These are phyloP conservation scores for Xylariomycetidae sp. DNA, from an alignment of 2,329 filamentous ascomycete genomes.

Conservation along the genomic window DNA sequence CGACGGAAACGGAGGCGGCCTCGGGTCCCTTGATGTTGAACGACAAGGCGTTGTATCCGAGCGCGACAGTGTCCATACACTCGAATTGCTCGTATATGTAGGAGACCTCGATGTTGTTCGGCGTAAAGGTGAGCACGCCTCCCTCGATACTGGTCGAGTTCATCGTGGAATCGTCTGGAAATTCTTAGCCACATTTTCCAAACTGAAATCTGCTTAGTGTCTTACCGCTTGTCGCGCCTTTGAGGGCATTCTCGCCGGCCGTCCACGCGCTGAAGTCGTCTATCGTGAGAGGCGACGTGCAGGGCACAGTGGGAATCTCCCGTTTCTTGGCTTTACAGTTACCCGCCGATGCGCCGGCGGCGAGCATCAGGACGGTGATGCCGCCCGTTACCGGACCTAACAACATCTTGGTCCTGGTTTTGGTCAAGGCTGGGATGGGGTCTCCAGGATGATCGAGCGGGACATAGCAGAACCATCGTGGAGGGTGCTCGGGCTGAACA, in stretches of 20 bases:
- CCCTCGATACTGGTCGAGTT: slow-evolving; percentile 15
- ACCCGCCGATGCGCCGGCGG: slow-evolving; percentile 13
- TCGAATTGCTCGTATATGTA: slow-evolving; percentile 25
- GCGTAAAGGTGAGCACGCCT: slow-evolving; percentile 21
- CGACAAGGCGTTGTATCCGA: slow-evolving; percentile 19
- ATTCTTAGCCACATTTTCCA: slow-evolving; percentile 2
- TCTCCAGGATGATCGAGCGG: slow-evolving; percentile 12
- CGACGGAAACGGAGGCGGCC: slow-evolving; percentile 24
- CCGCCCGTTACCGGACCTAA: slow-evolving; percentile 14
- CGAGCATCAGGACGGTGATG: slow-evolving; percentile 17
- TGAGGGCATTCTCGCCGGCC: slow-evolving; percentile 15
- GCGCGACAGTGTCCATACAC: slow-evolving; percentile 14
- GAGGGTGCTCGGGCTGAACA: slow-evolving; percentile 1
- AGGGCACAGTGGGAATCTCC: slow-evolving; percentile 13
- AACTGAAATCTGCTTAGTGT: neutral
- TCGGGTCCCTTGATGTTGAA: slow-evolving; percentile 24
- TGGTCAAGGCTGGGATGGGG: slow-evolving; percentile 11
- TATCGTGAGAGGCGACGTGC: slow-evolving; percentile 24
- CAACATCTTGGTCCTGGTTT: slow-evolving; percentile 16
- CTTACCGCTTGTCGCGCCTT: slow-evolving; percentile 24
- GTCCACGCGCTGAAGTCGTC: slow-evolving; percentile 28
- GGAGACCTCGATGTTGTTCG: slow-evolving; percentile 15
- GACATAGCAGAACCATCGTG: slow-evolving; percentile 3
- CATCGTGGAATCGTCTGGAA: slow-evolving; percentile 23
- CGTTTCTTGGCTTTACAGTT: slow-evolving; percentile 11